These are phyloP conservation scores for Tinospora cordifolia DNA, from an alignment of 164 flowering plant genomes.

Conservation along the genomic window DNA sequence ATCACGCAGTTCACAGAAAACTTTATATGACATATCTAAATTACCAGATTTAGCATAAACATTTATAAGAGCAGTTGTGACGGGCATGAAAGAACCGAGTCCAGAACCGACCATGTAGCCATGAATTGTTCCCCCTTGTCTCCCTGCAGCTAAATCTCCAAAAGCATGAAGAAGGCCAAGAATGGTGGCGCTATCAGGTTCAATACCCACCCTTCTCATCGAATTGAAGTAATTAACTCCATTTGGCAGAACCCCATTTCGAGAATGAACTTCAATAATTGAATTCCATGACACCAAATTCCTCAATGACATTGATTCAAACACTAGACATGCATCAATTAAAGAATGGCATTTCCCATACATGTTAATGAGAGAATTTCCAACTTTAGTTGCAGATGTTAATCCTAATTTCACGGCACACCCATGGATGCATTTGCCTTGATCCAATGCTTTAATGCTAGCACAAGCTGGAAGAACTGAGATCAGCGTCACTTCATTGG, in stretches of 20 bases:
- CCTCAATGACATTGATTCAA: slow-evolving; percentile 19
- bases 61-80: slow-evolving; percentile 24
- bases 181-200: slow-evolving; percentile 27
- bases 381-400: slow-evolving; percentile 19
- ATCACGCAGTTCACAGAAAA: slow-evolving; percentile 19
- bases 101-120: slow-evolving; percentile 23
- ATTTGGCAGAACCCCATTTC: slow-evolving; percentile 20
- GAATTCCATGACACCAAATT: slow-evolving; percentile 36
- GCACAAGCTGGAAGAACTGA: slow-evolving; percentile 20
- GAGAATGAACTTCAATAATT: slow-evolving; percentile 18
- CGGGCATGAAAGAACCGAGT: slow-evolving; percentile 16
- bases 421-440: slow-evolving; percentile 23
- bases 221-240: slow-evolving; percentile 13
- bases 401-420: slow-evolving; percentile 20
- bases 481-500: slow-evolving; percentile 26
- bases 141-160: slow-evolving; percentile 22
- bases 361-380: slow-evolving; percentile 27
- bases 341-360: slow-evolving; percentile 23
- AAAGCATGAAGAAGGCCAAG: slow-evolving; percentile 28
- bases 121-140: slow-evolving; percentile 23
- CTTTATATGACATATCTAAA: slow-evolving; percentile 15
- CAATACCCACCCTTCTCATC: slow-evolving; percentile 22
- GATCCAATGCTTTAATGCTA: slow-evolving; percentile 12
- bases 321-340: slow-evolving; percentile 14
- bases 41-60: slow-evolving; percentile 29